Conservation (phyloP, 1,139 yeast genomes). For the Hemisphaericaspora xylanilytica region DNA sequence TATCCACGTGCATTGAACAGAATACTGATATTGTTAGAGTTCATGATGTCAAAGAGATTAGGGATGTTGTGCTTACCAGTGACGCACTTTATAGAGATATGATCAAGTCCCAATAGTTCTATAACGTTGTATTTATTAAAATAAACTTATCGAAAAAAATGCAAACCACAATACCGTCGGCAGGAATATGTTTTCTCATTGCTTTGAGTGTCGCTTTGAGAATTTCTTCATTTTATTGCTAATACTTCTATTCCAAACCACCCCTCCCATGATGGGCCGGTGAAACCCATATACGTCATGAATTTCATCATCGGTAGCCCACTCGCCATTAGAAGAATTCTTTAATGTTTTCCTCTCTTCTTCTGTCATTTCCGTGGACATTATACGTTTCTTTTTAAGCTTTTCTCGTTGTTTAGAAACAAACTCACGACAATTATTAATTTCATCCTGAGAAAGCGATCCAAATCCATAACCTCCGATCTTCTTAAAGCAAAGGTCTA, state of each 20-base stretch:
- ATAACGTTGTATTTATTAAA: not conserved
- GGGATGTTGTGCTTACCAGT: constrained; percentile 63
- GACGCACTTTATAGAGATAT: constrained; percentile 68
- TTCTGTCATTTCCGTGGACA: constrained; percentile 37
- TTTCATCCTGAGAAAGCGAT: constrained; percentile 76
- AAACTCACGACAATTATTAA: constrained; percentile 70
- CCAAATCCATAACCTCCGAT: constrained; percentile 69
- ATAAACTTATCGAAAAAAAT: not conserved
- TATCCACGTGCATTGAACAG: constrained; percentile 71
- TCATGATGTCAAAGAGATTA: constrained; percentile 73
- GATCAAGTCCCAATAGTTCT: constrained; percentile 2
- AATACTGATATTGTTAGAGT: constrained; percentile 83
- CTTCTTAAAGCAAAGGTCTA: constrained; percentile 74
- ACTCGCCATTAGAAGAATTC: constrained; percentile 11
- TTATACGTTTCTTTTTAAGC: constrained; percentile 39
- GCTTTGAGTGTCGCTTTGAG: constrained; percentile 19
- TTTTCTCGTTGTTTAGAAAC: constrained; percentile 61
- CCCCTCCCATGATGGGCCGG: constrained; percentile 52
- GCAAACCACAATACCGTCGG: no score
- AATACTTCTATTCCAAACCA: constrained; percentile 55
- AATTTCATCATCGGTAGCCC: constrained; percentile 24
- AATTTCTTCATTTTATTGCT: constrained; percentile 51
- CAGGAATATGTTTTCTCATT: not conserved
- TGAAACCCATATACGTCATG: constrained; percentile 51
- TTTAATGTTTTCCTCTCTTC: constrained; percentile 38